phyloP scores from a whole-genome alignment of 2,329 filamentous ascomycete genomes.

The Talaromyces rugulosus region DNA sequence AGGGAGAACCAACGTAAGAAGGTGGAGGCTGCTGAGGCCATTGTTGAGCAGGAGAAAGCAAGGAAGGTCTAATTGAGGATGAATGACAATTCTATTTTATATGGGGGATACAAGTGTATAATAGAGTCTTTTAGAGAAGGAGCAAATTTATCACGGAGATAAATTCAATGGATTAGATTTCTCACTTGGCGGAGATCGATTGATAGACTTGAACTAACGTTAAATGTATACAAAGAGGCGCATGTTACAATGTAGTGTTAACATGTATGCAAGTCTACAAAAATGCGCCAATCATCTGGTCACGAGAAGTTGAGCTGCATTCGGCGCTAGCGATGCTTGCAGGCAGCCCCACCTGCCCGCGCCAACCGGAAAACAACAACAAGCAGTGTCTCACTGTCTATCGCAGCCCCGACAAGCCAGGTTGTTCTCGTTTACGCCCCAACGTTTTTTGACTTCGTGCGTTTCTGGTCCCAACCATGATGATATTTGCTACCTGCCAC shows the following conservation, averaged over 20 bases:
- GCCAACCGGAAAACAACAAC: background rate
- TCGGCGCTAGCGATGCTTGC: background rate
- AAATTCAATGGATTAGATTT: background rate
- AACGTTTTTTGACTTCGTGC: background rate
- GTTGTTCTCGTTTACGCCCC: background rate
- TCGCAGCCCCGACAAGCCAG: background rate
- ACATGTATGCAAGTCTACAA: background rate
- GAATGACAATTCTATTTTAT: background rate
- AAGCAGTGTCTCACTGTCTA: background rate
- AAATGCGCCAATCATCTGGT: background rate
- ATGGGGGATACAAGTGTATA: background rate
- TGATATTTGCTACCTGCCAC: background rate
- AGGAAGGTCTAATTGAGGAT: constrained; percentile 23
- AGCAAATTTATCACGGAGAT: background rate
- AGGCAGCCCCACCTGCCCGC: background rate
- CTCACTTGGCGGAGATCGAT: too few species aligned
- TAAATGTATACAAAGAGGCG: background rate
- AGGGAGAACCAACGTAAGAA: constrained; percentile 67
- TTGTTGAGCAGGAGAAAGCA: constrained; percentile 33
- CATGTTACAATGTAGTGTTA: background rate
- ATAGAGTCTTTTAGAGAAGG: background rate
- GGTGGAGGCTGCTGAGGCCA: constrained; percentile 48
- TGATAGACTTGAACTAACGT: too few species aligned
- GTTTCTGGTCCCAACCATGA: background rate
- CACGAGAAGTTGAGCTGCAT: background rate